These are phyloP conservation scores for Canavalia gladiata DNA, from an alignment of 306 rosid species.

Conservation along the genomic window DNA sequence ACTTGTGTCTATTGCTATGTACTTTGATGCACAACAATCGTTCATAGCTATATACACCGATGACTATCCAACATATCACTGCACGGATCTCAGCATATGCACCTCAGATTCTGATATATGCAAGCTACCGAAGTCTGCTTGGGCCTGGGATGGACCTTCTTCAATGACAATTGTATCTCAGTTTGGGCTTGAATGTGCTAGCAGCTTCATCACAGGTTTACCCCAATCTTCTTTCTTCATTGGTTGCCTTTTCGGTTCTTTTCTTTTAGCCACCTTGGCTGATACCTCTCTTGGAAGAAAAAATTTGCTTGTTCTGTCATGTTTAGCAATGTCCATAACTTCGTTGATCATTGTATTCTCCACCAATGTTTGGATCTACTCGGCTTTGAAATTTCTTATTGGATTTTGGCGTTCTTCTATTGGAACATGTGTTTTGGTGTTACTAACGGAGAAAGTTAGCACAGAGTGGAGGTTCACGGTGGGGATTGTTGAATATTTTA, in stretches of 20 bases:
- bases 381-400: constrained; percentile 29
- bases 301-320: constrained; percentile 46
- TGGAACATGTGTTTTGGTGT: constrained; percentile 34
- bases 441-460: constrained; percentile 31
- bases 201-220: constrained; percentile 40
- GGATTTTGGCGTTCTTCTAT: constrained; percentile 45
- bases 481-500: constrained; percentile 29
- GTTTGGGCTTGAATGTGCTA: constrained; percentile 48
- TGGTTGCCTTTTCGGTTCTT: constrained; percentile 43
- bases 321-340: constrained; percentile 34
- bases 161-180: constrained; percentile 49
- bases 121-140: constrained; percentile 34
- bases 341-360: constrained; percentile 35
- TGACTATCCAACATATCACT: constrained; percentile 55
- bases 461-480: constrained; percentile 45
- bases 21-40: constrained; percentile 56
- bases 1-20: constrained; percentile 41
- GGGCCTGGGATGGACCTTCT: constrained; percentile 53
- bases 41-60: constrained; percentile 54
- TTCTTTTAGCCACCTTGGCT: constrained; percentile 47
- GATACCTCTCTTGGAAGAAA: constrained; percentile 57
- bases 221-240: constrained; percentile 46
- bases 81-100: constrained; percentile 30
- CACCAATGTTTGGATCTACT: constrained; percentile 49
- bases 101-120: constrained; percentile 41